These are phyloP conservation scores for Tylopilus plumbeoviolaceoides DNA, from an alignment of 768 basidiomycete species.

Conservation along the genomic window DNA sequence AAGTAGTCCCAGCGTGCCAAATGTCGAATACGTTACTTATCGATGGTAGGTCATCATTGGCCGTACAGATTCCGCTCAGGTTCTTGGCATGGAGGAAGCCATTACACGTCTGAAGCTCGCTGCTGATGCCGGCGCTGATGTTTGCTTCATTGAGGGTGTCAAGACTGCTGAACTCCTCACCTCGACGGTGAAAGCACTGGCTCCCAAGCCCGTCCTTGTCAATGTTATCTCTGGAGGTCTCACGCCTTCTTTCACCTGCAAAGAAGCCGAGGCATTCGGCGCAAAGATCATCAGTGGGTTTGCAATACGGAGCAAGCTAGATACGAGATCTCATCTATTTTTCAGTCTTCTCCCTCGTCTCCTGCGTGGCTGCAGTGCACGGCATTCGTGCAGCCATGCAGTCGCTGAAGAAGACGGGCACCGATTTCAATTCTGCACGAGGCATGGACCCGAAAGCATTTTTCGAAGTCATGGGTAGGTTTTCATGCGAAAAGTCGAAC, in stretches of 20 bases:
- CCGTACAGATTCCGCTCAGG: slow-evolving; percentile 75
- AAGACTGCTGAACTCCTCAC: slow-evolving; percentile 61
- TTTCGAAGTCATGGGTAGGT: slow-evolving; percentile 72
- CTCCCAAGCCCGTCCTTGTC: slow-evolving; percentile 74
- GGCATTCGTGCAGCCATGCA: slow-evolving; percentile 77
- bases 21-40: not conserved
- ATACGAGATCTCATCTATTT: not conserved
- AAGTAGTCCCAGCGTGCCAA: slow-evolving; percentile 8
- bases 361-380: slow-evolving; percentile 73
- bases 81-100: slow-evolving; percentile 77
- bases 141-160: slow-evolving; percentile 80
- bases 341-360: slow-evolving; percentile 71
- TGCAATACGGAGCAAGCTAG: too few species aligned
- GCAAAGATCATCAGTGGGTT: slow-evolving; percentile 74
- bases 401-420: slow-evolving; percentile 72
- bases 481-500: not conserved
- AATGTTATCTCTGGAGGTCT: slow-evolving; percentile 78
- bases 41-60: slow-evolving; percentile 59
- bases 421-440: slow-evolving; percentile 55
- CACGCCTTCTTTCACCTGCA: slow-evolving; percentile 67
- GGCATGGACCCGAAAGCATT: slow-evolving; percentile 78
- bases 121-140: slow-evolving; percentile 70
- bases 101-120: slow-evolving; percentile 62
- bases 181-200: slow-evolving; percentile 60
- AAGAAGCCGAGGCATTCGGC: slow-evolving; percentile 65